A percentile compares a stretch with the other conserved stretches of the same genome.
Conservation (phyloP, 192 early-diverging fungal species). For the Linnemannia schmuckeri region DNA sequence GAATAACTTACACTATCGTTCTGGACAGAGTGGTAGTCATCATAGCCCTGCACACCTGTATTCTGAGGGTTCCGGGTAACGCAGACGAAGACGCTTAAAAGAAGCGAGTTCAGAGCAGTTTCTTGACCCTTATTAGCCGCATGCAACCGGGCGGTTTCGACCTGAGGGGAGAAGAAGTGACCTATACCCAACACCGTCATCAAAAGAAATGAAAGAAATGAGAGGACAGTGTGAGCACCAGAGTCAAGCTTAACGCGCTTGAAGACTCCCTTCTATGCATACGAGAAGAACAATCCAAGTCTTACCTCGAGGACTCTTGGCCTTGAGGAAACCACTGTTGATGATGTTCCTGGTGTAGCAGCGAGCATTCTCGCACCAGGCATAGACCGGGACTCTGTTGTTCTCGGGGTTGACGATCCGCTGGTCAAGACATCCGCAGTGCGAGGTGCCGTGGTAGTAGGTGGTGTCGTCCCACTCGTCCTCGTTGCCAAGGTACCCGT, state of each 20-base stretch:
- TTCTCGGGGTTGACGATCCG: not conserved
- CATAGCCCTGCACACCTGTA: not conserved
- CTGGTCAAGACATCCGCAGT: not conserved
- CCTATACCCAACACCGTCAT: not conserved
- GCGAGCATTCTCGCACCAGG: not conserved
- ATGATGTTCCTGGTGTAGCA: not conserved
- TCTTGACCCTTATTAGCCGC: not conserved
- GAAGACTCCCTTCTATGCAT: not conserved
- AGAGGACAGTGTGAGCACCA: not conserved
- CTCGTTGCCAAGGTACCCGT: not conserved
- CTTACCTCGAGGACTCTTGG: not conserved
- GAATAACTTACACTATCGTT: not conserved
- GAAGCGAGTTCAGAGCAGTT: not conserved
- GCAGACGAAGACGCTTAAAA: not conserved
- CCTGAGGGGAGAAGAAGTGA: not conserved
- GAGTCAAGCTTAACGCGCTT: not conserved
- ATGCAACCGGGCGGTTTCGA: not conserved
- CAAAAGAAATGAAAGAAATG: not conserved
- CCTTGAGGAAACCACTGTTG: not conserved
- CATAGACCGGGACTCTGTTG: not conserved
- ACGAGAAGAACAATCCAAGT: not conserved
- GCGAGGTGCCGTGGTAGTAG: constrained; percentile 1
- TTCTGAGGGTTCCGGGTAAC: not conserved
- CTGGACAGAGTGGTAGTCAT: not conserved
- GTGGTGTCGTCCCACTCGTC: not conserved